phyloP scores from a whole-genome alignment of 2,329 filamentous ascomycete genomes.

The Aspergillus sp. region DNA sequence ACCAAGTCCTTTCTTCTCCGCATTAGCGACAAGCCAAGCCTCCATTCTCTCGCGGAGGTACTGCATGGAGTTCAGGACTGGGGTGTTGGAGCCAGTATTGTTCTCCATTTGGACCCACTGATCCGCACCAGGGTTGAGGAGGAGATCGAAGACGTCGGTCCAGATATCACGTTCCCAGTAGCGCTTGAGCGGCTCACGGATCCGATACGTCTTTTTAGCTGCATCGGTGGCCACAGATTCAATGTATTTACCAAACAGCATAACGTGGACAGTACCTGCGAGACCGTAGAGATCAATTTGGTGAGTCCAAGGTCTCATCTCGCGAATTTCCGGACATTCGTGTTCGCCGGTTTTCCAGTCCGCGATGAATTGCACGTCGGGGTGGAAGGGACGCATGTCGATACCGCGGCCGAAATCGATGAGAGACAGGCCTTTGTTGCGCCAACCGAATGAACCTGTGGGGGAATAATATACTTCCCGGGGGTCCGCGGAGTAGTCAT shows the following conservation, averaged over 20 bases:
- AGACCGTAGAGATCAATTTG: constrained; percentile 96
- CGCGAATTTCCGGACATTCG: constrained; percentile 94
- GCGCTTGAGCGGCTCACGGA: constrained; percentile 81
- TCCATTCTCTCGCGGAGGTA: constrained; percentile 77
- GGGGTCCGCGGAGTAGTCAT: constrained; percentile 24
- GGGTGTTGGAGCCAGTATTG: constrained; percentile 51
- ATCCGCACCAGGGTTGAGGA: constrained; percentile 71
- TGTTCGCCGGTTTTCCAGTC: constrained; percentile 89
- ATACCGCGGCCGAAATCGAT: constrained; percentile 96
- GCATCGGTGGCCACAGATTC: constrained; percentile 57
- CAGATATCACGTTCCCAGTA: constrained; percentile 98
- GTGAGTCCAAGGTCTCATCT: constrained; percentile 92
- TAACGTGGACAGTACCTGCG: constrained; percentile 80
- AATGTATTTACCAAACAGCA: constrained; percentile 94
- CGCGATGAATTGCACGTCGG: constrained; percentile 82
- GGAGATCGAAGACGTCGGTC: constrained; percentile 75
- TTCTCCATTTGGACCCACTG: constrained; percentile 62
- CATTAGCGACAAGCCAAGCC: constrained; percentile 73
- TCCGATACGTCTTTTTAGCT: constrained; percentile 65
- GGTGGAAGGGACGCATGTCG: constrained; percentile 81
- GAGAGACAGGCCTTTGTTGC: constrained; percentile 73
- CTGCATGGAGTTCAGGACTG: constrained; percentile 70
- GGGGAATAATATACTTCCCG: constrained; percentile 62
- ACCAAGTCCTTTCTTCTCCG: constrained; percentile 71
- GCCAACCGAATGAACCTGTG: constrained; percentile 77